These are phyloP conservation scores for Naematelia encephala DNA, from an alignment of 768 basidiomycete species.

Conservation along the genomic window DNA sequence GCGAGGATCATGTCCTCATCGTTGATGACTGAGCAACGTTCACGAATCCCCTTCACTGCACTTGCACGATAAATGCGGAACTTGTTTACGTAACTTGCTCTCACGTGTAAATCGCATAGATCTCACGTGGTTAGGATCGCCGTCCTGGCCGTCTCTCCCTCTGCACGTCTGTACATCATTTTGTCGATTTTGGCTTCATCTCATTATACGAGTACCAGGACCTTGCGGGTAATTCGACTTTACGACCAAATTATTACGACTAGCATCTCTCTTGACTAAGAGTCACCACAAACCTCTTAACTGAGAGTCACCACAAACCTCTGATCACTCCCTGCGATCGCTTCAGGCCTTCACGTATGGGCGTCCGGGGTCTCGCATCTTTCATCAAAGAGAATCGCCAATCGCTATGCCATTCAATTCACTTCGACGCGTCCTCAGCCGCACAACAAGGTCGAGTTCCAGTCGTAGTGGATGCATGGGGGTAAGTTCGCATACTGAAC, in stretches of 20 bases:
- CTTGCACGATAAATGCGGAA: background rate
- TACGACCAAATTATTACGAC: too few relatives aligned
- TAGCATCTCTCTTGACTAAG: too few relatives aligned
- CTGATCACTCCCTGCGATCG: too few relatives aligned
- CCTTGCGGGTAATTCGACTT: too few relatives aligned
- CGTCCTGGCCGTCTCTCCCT: too few relatives aligned
- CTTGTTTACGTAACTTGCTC: background rate
- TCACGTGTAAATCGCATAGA: too few relatives aligned
- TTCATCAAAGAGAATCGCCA: slow-evolving; percentile 49
- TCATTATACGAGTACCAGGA: too few relatives aligned
- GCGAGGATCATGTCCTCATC: background rate
- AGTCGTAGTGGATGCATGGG: slow-evolving; percentile 51
- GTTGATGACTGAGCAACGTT: background rate
- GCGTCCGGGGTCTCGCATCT: slow-evolving; percentile 46
- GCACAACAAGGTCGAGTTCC: slow-evolving; percentile 12
- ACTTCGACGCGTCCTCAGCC: slow-evolving; percentile 10
- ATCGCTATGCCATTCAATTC: slow-evolving; percentile 36
- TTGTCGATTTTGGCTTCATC: too few relatives aligned
- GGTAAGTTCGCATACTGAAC: slow-evolving; percentile 32
- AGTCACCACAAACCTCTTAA: too few relatives aligned
- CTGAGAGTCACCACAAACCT: too few relatives aligned
- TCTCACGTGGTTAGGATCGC: too few relatives aligned
- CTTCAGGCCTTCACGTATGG: slow-evolving; percentile 37
- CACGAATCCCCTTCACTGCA: background rate
- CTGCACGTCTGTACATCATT: too few relatives aligned